Conservation (phyloP, 495 filamentous ascomycete genomes). For the Hypoxylon lienhwacheense region DNA sequence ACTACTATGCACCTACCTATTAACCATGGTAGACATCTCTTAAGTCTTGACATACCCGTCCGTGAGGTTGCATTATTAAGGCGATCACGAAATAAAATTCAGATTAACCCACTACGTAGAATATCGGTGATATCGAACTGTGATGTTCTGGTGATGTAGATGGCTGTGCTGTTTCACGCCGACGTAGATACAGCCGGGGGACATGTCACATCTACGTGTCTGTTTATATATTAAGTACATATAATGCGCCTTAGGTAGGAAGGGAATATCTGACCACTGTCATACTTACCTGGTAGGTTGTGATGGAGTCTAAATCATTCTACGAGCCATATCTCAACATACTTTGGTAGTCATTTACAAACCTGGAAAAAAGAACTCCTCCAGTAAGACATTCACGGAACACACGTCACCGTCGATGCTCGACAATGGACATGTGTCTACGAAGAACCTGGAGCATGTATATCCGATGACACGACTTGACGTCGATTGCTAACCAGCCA, state of each 20-base stretch:
- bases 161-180: conserved; percentile 13
- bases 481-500: not conserved
- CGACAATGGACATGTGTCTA: conserved; percentile 1
- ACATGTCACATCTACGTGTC: too few species aligned
- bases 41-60: not conserved
- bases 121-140: conserved; percentile 16
- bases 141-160: conserved; percentile 8
- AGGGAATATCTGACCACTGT: too few species aligned
- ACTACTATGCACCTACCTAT: not conserved
- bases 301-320: not conserved
- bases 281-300: too few species aligned
- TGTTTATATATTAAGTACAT: too few species aligned
- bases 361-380: too few species aligned
- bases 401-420: conserved; percentile 3
- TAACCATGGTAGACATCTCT: too few species aligned
- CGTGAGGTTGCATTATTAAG: conserved; percentile 6
- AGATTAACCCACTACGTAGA: conserved; percentile 8
- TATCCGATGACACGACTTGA: conserved; percentile 6
- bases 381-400: conserved; percentile 13
- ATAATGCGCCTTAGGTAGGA: too few species aligned
- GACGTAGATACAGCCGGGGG: conserved; percentile 16
- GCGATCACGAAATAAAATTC: conserved; percentile 3
- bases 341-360: conserved; percentile 18
- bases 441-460: not conserved
- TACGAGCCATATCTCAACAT: conserved; percentile 16